Evolutionary conservation across 768 basidiomycete species (phyloP).

Genomic region (Ephemerocybe angulata): DNA sequence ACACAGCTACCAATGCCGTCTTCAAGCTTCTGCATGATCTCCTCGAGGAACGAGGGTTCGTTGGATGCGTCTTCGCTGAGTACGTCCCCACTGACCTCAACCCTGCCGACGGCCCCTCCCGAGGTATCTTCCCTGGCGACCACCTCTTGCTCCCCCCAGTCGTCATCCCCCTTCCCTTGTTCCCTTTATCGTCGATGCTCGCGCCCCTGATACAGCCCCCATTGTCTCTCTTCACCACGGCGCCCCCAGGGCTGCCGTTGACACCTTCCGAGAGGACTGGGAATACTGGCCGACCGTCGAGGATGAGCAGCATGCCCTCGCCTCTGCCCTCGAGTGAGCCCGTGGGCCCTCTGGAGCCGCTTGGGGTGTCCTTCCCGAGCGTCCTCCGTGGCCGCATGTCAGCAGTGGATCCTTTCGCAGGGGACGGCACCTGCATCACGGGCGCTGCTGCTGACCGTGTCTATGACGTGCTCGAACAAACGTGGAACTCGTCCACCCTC

Average conservation of each 20-base stretch:
- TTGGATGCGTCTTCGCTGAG: constrained; percentile 9
- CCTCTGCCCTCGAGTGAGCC: background rate
- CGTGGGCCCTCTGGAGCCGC: background rate
- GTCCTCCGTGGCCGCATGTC: constrained; percentile 11
- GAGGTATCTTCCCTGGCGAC: constrained; percentile 16
- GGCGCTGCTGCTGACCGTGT: constrained; percentile 22
- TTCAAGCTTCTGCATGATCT: constrained; percentile 24
- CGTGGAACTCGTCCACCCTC: constrained; percentile 22
- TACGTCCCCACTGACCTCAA: constrained; percentile 23
- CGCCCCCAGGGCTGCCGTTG: constrained; percentile 14
- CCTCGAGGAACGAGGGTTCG: background rate
- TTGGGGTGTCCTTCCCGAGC: too few relatives aligned
- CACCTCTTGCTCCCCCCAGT: constrained; percentile 20
- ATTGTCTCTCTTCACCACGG: constrained; percentile 13
- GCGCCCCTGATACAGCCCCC: background rate
- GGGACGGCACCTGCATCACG: background rate
- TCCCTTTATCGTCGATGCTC: constrained; percentile 14
- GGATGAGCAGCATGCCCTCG: too few relatives aligned
- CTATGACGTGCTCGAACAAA: constrained; percentile 14
- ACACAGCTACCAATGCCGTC: constrained; percentile 23
- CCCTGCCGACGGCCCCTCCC: constrained; percentile 25
- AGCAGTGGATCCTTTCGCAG: constrained; percentile 19
- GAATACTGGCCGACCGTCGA: too few relatives aligned
- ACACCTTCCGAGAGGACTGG: background rate
- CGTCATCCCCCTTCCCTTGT: constrained; percentile 17